Base-by-base conservation (phyloP, 2,329 filamentous ascomycete species). In the Cercospora sojina region DNA sequence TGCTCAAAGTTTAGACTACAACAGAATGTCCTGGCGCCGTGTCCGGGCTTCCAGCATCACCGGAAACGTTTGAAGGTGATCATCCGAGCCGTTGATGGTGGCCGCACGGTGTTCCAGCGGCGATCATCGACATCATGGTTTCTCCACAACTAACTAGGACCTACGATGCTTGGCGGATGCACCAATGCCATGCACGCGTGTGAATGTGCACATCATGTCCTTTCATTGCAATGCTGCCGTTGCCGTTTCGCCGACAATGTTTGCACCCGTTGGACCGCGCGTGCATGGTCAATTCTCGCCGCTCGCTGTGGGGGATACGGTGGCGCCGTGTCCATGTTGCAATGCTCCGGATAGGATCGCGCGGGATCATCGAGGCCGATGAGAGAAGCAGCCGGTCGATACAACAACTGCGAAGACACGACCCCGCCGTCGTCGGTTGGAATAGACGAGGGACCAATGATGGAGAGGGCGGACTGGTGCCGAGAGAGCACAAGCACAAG, bases 61-160 rank as follows among this genome's bases (percentile, higher is more conserved):
- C 35, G 35, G 35, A 38, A 38, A 3, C 6, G 35, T 38, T 38
- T 51, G 47, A 51, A 16, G 47, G 7, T 27, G 47, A 51, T 29
- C 10, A 16, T n/a, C 47, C 47, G 23, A 51, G 20, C 47, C 20
- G 23, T 51, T 25, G 47, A 27, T 25, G 13, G 23, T 51, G 20
- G 23, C 27, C 23, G 47, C 47, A 51, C 47, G 47, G 55, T 57
- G 18, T 20, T 25, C 20, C 29, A 23, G 27, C 10, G 55, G 32
- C 29, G 32, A 57, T 57, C 29, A 32, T 59, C 35, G 18, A 16
- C 31, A 41, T 20, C 56, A 51, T 51, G 51, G 59, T 27, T 53
- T 62, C 59, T 62, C 59, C 59, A 53, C 27, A 53, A 49, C 59
- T 62, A 62, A 27, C n/a, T n/a, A n/a, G n/a, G n/a, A n/a, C n/a